Evolutionary conservation across 495 filamentous ascomycete genomes (phyloP), one percentile per base, ranked within the genome.

Genomic region (Penicillium macrosclerotiorum): DNA sequence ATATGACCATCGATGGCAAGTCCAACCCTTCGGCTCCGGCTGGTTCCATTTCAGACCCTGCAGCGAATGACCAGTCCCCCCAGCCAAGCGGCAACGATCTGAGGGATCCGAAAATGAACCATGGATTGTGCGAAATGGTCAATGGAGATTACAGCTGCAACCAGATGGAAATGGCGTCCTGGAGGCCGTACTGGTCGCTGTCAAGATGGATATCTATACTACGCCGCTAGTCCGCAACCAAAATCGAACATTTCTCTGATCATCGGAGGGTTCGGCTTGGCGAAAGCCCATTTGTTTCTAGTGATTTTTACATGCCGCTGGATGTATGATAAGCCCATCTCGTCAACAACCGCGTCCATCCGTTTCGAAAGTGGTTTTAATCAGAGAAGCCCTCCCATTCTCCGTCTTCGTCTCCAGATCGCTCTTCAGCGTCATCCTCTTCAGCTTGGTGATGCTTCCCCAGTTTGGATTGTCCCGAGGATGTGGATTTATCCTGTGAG

Each of bases 121-220:
- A 31, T 95, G 87, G 88, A 69, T 90, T 20, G 75, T 96, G 9
- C 80, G 74, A 35, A 84, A 72, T 13, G 90, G 85, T 1, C 90
- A 92, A 67, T 97, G 90, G 89, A 69, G 89, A 39, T 50, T 96
- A 42, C 71, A 80, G 13, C 82, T 95, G 17, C 83, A 86, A 65
- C 51, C 73, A 2, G 47, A 46, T 11, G 20, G 30, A 8, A 46
- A 39, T 7, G 78, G 64, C 53, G 72, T 58, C 29, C 68, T 75
- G 55, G 56, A 59, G 7, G 25, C 91, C 8, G 75, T 90, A 36
- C 65, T 97, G 23, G 73, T 84, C 9, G 88, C 83, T 3, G 89
- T 95, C 12, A 92, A 90, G 66, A 42, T 97, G 27, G 88, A 96
- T 45, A 86, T 85, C 0, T 80, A 83, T 54, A 86, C 76, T 25